Evolutionary conservation across 345 rosid genomes (phyloP).

Genomic region (Boechera stricta): DNA sequence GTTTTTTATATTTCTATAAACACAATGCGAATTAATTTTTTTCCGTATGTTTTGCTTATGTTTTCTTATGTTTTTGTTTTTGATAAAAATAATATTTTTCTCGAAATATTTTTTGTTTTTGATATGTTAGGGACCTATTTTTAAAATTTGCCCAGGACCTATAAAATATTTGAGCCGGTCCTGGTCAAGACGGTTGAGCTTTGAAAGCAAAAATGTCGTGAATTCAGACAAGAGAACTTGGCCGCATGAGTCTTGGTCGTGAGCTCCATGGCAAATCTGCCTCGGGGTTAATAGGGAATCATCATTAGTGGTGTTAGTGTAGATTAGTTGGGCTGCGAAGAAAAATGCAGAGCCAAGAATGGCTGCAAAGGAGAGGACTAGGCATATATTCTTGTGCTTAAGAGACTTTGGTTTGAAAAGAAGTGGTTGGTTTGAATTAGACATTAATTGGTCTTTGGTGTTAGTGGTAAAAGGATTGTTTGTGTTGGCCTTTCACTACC

Average conservation of each 20-base stretch:
- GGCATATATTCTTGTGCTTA: constrained; percentile 41
- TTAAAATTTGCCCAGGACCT: too few species aligned
- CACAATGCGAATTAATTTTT: too few species aligned
- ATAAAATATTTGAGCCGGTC: too few species aligned
- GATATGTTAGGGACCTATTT: too few species aligned
- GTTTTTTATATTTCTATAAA: too few species aligned
- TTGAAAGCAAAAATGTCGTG: constrained; percentile 30
- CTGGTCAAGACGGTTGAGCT: constrained; percentile 33
- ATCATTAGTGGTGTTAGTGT: constrained; percentile 8
- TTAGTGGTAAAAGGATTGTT: constrained; percentile 25
- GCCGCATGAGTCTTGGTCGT: constrained; percentile 54
- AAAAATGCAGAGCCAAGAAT: constrained; percentile 49
- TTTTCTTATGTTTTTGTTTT: too few species aligned
- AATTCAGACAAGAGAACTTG: constrained; percentile 49
- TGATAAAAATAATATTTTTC: too few species aligned
- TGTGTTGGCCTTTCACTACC: constrained; percentile 7
- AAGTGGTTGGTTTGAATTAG: constrained; percentile 52
- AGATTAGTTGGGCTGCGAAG: constrained; percentile 34
- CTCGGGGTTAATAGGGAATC: constrained; percentile 14
- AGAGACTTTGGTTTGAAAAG: constrained; percentile 50
- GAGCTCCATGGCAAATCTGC: constrained; percentile 52
- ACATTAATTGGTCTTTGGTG: constrained; percentile 31
- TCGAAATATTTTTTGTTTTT: too few species aligned
- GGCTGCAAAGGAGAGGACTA: constrained; percentile 51
- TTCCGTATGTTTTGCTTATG: too few species aligned